A percentile compares a stretch with the other conserved stretches of the same genome.
Conservation (phyloP, 768 basidiomycete genomes). For the Nevesoporus exiguus region DNA sequence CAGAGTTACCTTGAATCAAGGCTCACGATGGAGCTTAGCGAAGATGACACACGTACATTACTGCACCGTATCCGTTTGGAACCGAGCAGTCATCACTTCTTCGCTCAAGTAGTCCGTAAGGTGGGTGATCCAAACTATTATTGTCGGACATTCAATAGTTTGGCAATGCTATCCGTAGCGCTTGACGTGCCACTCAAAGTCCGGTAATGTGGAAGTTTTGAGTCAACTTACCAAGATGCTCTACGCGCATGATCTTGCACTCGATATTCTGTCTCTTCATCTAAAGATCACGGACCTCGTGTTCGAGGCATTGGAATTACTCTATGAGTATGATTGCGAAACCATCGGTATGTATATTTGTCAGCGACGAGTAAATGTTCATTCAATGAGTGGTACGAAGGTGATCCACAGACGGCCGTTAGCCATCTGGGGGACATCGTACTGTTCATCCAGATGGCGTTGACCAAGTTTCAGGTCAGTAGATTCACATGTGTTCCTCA, state of each 20-base stretch:
- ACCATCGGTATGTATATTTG: conserved; percentile 58
- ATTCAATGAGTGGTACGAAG: conserved; percentile 33
- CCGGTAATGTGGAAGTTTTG: conserved; percentile 64
- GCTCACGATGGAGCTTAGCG: conserved; percentile 46
- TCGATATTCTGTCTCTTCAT: conserved; percentile 72
- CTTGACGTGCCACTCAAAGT: conserved; percentile 48
- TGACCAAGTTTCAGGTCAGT: conserved; percentile 63
- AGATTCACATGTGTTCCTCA: background rate
- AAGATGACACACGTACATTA: conserved; percentile 35
- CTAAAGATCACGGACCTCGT: conserved; percentile 61
- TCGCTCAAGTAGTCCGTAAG: conserved; percentile 55
- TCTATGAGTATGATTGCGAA: conserved; percentile 77
- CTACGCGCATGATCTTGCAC: conserved; percentile 50
- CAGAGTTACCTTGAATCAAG: conserved; percentile 52
- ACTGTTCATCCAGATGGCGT: conserved; percentile 62
- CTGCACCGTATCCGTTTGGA: conserved; percentile 51
- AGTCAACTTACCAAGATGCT: conserved; percentile 69
- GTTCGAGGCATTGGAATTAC: conserved; percentile 54
- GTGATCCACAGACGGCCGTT: conserved; percentile 81
- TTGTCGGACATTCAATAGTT: background rate
- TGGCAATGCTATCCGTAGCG: conserved; percentile 40
- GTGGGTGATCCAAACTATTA: conserved; percentile 40
- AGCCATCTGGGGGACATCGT: conserved; percentile 78
- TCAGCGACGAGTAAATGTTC: background rate
- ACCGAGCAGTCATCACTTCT: conserved; percentile 50